phyloP scores from a whole-genome alignment of 345 rosid species.

The Citrus glauca region DNA sequence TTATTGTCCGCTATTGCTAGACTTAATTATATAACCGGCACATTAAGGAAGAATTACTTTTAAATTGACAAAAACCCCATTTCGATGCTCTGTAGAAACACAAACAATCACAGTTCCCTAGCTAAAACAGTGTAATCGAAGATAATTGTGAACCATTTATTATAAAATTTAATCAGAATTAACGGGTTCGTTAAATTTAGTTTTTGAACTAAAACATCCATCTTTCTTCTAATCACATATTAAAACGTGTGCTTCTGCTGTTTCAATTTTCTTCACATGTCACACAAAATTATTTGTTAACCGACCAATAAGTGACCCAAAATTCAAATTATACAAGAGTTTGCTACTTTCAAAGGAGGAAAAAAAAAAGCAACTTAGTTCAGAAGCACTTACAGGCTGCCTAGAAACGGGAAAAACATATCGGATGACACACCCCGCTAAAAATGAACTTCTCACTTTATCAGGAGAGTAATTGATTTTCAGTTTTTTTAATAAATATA shows the following conservation, averaged over 20 bases:
- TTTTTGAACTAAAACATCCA: too few species aligned
- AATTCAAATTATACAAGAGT: neutral
- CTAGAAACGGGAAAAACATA: neutral
- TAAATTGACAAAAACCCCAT: neutral
- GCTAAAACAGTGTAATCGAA: too few species aligned
- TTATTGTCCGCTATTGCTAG: neutral
- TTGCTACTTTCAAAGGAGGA: neutral
- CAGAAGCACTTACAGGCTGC: neutral
- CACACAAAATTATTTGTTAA: neutral
- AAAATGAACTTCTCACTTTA: neutral
- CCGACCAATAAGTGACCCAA: neutral
- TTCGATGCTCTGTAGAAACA: too few species aligned
- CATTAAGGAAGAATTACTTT: neutral
- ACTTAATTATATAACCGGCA: neutral
- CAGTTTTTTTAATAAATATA: neutral
- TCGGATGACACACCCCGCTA: neutral
- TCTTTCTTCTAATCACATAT: too few species aligned
- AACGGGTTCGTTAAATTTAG: too few species aligned
- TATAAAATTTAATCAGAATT: too few species aligned
- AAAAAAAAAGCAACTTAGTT: neutral
- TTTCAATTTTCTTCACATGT: too few species aligned
- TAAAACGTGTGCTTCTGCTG: too few species aligned
- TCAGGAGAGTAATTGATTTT: neutral
- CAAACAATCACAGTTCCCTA: too few species aligned
- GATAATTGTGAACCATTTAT: too few species aligned